Base-by-base conservation (phyloP, 495 filamentous ascomycete species). In the Penicillium argentinense region DNA sequence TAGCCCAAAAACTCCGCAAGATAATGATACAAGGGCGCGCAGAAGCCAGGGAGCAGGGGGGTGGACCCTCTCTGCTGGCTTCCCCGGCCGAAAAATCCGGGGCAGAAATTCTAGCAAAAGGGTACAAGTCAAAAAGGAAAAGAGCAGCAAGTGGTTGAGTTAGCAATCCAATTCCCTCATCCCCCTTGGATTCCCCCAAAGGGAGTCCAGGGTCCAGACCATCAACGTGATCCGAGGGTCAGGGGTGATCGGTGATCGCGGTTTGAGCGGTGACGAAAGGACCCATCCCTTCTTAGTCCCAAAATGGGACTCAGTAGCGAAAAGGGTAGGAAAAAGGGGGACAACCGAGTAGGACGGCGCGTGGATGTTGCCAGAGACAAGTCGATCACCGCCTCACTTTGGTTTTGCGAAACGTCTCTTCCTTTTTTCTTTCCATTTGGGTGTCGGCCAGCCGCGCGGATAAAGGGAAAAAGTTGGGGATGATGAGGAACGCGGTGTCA, bases 351-450 rank as follows among this genome's bases (percentile, higher is more conserved):
- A n/a, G n/a, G n/a, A n/a, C n/a, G n/a, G n/a, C n/a, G n/a, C n/a
- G n/a, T n/a, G n/a, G n/a, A n/a, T n/a, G n/a, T n/a, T n/a, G n/a
- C n/a, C 6, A 46, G 25, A 45, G 24, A 32, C 21, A 22, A 12
- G 53, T 45, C 42, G 53, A 54, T 59, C 58, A 56, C 24, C 53
- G 58, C 58, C 61, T 64, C 56, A 54, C 47, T 57, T 63, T 63
- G 33, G 53, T 58, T 56, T 54, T 12, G 29, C 17, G 13, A 13
- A 14, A 45, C 47, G 49, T 53, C 54, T 53, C 45, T 53, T 56
- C 54, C n/a, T 55, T 51, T 39, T 19, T 44, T 51, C 33, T 24
- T 25, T 39, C 33, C 13, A 16, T 9, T 36, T 32, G 21, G n/a
- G 18, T 28, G n/a, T 28, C 24, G 16, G 33, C 46, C 46, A 67